Evolutionary conservation across 176 grass and related monocot genomes (phyloP).

Genomic region (Canna indica): DNA sequence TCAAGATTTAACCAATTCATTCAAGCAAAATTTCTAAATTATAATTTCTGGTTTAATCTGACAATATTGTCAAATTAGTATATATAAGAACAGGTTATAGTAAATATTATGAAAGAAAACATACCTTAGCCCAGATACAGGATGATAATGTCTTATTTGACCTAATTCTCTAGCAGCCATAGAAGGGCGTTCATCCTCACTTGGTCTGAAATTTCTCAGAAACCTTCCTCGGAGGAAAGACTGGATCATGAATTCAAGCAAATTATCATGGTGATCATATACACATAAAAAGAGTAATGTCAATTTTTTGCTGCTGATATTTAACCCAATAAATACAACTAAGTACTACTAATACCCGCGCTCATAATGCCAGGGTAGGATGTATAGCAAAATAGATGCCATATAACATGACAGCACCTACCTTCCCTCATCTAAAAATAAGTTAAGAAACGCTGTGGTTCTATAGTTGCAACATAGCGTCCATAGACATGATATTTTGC

Average conservation of each 20-base stretch:
- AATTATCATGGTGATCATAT: background rate
- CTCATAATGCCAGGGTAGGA: background rate
- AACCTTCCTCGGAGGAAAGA: constrained; percentile 87
- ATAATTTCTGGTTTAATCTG: background rate
- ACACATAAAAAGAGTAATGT: background rate
- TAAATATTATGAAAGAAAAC: background rate
- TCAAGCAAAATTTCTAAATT: background rate
- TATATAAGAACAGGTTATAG: background rate
- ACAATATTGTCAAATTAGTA: background rate
- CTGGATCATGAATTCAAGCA: constrained; percentile 21
- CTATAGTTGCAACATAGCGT: too few species aligned
- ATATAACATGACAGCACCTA: background rate
- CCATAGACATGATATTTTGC: too few species aligned
- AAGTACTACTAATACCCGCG: background rate
- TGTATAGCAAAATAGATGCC: background rate
- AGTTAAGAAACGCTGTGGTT: too few species aligned
- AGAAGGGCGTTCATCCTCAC: constrained; percentile 59
- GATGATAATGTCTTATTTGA: constrained; percentile 77
- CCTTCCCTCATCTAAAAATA: background rate
- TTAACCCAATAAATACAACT: background rate
- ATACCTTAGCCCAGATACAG: constrained; percentile 56
- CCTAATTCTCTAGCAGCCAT: constrained; percentile 74
- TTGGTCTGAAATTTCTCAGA: constrained; percentile 43
- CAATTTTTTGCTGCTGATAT: background rate
- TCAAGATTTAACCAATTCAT: background rate